Percentiles rank a stretch among this genome's conserved stretches.
Conservation (phyloP, 2,329 filamentous ascomycete species). For the Conoideocrella luteorostrata region DNA sequence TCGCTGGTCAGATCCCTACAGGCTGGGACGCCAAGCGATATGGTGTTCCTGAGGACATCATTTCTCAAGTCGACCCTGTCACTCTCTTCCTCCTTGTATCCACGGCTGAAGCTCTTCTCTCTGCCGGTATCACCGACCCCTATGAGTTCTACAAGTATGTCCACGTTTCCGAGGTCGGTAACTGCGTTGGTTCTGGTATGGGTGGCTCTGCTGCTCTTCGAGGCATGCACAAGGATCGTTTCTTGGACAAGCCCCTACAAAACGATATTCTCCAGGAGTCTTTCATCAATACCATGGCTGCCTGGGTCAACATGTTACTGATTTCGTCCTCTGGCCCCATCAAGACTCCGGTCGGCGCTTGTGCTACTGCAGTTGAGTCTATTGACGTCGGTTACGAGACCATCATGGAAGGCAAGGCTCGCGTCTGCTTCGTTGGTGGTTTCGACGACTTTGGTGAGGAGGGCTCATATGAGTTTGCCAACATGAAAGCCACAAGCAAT, state of each 20-base stretch:
- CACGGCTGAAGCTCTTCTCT: slow-evolving; percentile 83
- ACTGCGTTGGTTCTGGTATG: slow-evolving; percentile 97
- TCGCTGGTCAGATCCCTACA: slow-evolving; percentile 93
- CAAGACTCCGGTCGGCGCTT: slow-evolving; percentile 97
- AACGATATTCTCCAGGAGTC: slow-evolving; percentile 99
- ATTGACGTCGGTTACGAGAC: slow-evolving; percentile 97
- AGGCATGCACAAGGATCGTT: slow-evolving; percentile 98
- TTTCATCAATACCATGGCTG: slow-evolving; percentile 99
- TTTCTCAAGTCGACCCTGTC: slow-evolving; percentile 93
- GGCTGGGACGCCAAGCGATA: slow-evolving; percentile 97
- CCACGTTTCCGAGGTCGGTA: slow-evolving; percentile 94
- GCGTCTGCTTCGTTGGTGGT: slow-evolving; percentile 94
- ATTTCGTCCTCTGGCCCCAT: slow-evolving; percentile 96
- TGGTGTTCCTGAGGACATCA: slow-evolving; percentile 94
- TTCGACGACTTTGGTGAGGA: slow-evolving; percentile 99
- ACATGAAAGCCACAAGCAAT: slow-evolving; percentile 99
- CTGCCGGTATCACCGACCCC: slow-evolving; percentile 93
- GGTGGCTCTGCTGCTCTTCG: slow-evolving; percentile 87
- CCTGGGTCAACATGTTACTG: slow-evolving; percentile 99
- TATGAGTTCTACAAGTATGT: slow-evolving; percentile 99
- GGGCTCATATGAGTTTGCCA: slow-evolving; percentile 98
- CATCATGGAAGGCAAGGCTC: slow-evolving; percentile 96
- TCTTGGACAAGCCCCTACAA: slow-evolving; percentile 92
- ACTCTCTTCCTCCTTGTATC: slow-evolving; percentile 93
- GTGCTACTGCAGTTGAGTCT: slow-evolving; percentile 94